Evolutionary conservation across 257 asterid species (phyloP), one percentile per base, ranked within the genome.

Genomic region (Nicotiana sylvestris): DNA sequence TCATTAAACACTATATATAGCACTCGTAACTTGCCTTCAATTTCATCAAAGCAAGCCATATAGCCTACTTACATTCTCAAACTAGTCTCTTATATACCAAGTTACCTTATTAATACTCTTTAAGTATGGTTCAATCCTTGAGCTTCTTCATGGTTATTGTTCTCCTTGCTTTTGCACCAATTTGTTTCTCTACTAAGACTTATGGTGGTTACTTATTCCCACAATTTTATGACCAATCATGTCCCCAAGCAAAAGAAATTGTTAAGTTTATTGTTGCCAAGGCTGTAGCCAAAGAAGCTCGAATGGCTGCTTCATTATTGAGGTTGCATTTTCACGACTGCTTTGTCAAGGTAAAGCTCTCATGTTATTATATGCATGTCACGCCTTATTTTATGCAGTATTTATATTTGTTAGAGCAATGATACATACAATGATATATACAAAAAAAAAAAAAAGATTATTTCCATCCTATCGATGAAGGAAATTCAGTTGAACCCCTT

Each of bases 261-360:
- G 92, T 94, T 1, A 85, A 84, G 82, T 91, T 95, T 27, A 62
- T 94, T 56, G 94, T 95, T 57, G 92, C 97, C 0, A 91, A 94
- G 84, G 97, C 97, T 3, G 92, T 95, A 9, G 90, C 92, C 6
- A 88, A 65, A 85, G 98, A 95, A 68, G 88, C 96, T n/a, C 93
- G 98, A 55, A 94, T 94, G 98, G 99, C 97, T 68, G 99, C 99
- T 81, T 93, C 99, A 13, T 91, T 93, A 70, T 57, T 93, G 39
- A 87, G 98, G 88, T 94, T 95, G 56, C 98, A 93, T 84, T 95
- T 95, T 84, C 99, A 95, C 39, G 99, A 95, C 82, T 95, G 99
- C 89, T 95, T 95, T 84, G 98, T 93, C 83, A 89, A 93, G 98
- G 98, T 94, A 78, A 61, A 12, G 4, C 67, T 60, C 32, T 82